These are phyloP conservation scores for Diaporthe amygdali DNA, from an alignment of 2,329 filamentous ascomycete genomes.

Conservation along the genomic window DNA sequence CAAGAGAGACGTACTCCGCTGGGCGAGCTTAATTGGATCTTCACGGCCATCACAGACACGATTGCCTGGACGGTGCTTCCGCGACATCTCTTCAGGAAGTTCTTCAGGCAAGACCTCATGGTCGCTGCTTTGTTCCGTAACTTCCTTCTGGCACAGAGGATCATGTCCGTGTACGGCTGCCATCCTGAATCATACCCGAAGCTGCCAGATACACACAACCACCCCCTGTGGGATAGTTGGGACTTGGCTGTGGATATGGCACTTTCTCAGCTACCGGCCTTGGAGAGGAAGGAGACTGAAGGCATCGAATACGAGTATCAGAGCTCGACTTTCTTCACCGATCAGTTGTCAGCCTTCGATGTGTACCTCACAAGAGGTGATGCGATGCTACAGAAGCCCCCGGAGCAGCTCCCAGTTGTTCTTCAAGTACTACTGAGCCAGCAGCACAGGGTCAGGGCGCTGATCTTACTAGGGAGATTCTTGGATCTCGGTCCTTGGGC, in stretches of 20 bases:
- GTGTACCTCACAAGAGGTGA: constrained; percentile 86
- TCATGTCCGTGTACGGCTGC: constrained; percentile 96
- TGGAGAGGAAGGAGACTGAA: constrained; percentile 79
- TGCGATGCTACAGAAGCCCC: constrained; percentile 83
- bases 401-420: constrained; percentile 94
- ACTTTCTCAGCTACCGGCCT: constrained; percentile 82
- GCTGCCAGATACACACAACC: constrained; percentile 93
- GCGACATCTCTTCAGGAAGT: constrained; percentile 90
- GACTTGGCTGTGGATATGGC: constrained; percentile 97
- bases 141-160: constrained; percentile 89
- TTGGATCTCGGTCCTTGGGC: constrained; percentile 97
- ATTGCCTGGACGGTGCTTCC: constrained; percentile 98
- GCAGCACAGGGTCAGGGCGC: constrained; percentile 86
- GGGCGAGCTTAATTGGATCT: constrained; percentile 98
- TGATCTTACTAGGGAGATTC: constrained; percentile 92
- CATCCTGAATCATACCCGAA: constrained; percentile 90
- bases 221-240: constrained; percentile 97
- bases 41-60: constrained; percentile 97
- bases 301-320: constrained; percentile 87
- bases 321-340: constrained; percentile 94
- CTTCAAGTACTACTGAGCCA: constrained; percentile 95
- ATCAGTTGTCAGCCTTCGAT: constrained; percentile 96
- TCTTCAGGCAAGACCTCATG: constrained; percentile 97
- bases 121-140: constrained; percentile 98
- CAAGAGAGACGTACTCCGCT: constrained; percentile 93